Conservation (phyloP, 2,329 filamentous ascomycete species). For the Blastomyces emzantsi region DNA sequence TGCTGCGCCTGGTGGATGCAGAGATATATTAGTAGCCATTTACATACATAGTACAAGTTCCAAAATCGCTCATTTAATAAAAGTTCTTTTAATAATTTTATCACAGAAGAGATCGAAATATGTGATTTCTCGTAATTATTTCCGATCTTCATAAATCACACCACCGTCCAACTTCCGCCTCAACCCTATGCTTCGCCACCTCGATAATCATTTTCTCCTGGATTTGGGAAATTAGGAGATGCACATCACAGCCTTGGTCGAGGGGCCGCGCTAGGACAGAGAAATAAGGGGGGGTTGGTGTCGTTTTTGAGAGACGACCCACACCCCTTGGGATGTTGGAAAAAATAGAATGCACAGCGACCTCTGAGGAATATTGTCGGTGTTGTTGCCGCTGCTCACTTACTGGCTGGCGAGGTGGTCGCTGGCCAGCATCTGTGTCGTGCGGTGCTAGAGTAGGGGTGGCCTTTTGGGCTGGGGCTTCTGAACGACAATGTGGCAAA, state of each 20-base stretch:
- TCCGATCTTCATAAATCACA: constrained; percentile 19
- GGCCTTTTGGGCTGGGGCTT: not conserved
- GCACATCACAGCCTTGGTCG: constrained; percentile 33
- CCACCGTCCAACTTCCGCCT: constrained; percentile 30
- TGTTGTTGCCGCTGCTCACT: not conserved
- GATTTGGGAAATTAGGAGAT: constrained; percentile 29
- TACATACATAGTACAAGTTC: too few species aligned
- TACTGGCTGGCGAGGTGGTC: not conserved
- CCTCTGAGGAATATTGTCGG: not conserved
- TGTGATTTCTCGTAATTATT: not conserved
- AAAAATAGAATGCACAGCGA: constrained; percentile 5
- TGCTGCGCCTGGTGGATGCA: too few species aligned
- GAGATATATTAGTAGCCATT: too few species aligned
- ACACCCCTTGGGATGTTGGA: not conserved
- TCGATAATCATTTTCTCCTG: constrained; percentile 25
- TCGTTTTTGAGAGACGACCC: constrained; percentile 14
- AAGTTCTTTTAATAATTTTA: too few species aligned
- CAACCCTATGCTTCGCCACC: constrained; percentile 34
- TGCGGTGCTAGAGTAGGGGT: not conserved
- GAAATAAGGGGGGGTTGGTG: constrained; percentile 17
- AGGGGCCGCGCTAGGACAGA: constrained; percentile 29
- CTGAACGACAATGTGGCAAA: constrained; percentile 13
- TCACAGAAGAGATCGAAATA: not conserved
- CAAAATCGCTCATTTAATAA: too few species aligned
- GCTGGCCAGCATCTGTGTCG: not conserved